Percentiles rank a stretch among this genome's conserved stretches.
These are phyloP conservation scores for Aureobasidium leucospermi DNA, from an alignment of 2,329 filamentous ascomycete genomes.

Conservation along the genomic window DNA sequence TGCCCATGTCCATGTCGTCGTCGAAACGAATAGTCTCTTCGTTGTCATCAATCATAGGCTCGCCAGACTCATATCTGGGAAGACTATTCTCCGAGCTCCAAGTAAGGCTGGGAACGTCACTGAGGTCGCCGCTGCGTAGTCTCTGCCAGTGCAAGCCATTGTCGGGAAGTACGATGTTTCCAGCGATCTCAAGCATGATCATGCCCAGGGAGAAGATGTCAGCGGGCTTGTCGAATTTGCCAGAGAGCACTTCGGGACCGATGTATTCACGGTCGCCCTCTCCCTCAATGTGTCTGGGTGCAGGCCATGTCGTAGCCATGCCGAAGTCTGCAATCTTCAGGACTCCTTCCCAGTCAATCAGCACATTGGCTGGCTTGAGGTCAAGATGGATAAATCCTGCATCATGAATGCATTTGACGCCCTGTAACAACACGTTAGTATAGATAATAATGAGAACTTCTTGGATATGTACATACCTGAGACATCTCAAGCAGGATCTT, in stretches of 20 bases:
- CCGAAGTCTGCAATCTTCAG: conserved; percentile 85
- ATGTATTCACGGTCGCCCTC: conserved; percentile 97
- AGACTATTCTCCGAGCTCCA: conserved; percentile 66
- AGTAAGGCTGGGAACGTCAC: conserved; percentile 79
- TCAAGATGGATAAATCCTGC: conserved; percentile 80
- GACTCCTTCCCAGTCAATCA: conserved; percentile 72
- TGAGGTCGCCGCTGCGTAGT: conserved; percentile 80
- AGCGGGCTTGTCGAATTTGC: conserved; percentile 79
- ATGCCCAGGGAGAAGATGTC: conserved; percentile 92
- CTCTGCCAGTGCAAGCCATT: conserved; percentile 89
- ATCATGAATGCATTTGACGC: conserved; percentile 82
- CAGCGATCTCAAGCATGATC: conserved; percentile 89
- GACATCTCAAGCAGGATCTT: conserved; percentile 87
- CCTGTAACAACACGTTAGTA: conserved; percentile 45
- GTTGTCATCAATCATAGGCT: conserved; percentile 37
- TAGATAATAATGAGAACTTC: not conserved
- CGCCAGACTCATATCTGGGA: conserved; percentile 65
- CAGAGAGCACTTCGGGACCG: conserved; percentile 82
- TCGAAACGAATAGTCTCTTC: conserved; percentile 17
- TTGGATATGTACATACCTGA: conserved; percentile 51
- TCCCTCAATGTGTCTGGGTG: conserved; percentile 67
- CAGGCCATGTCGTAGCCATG: conserved; percentile 72
- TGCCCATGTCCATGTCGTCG: conserved; percentile 24
- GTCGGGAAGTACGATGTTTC: conserved; percentile 87
- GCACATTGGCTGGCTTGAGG: conserved; percentile 76